phyloP scores from a whole-genome alignment of 164 flowering plant species.

The Saururus chinensis region DNA sequence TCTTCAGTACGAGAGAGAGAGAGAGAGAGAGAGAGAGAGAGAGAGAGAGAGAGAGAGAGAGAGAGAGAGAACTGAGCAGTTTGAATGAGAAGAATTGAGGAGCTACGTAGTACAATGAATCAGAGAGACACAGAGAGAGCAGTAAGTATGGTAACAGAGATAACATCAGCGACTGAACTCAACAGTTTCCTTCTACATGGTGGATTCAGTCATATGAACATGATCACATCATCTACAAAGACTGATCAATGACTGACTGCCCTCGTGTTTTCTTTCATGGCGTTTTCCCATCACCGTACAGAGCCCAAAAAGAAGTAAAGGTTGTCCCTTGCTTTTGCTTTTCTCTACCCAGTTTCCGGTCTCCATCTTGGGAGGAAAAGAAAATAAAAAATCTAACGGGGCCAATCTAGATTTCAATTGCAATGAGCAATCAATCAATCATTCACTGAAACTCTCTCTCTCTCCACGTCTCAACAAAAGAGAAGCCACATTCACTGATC shows the following conservation, averaged over 20 bases:
- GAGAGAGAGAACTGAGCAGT: not conserved
- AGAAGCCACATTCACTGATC: not conserved
- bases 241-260: not conserved
- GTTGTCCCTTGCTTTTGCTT: not conserved
- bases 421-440: not conserved
- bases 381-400: not conserved
- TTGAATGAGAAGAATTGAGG: not conserved
- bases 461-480: not conserved
- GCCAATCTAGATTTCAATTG: not conserved
- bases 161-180: not conserved
- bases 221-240: not conserved
- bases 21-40: no score
- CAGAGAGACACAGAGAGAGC: not conserved
- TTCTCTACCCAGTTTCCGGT: not conserved
- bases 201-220: not conserved
- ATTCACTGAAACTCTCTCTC: not conserved
- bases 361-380: not conserved
- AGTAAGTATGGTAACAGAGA: not conserved
- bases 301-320: not conserved
- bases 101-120: not conserved
- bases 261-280: not conserved
- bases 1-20: no score
- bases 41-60: no score
- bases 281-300: not conserved
- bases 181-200: not conserved